A percentile compares a stretch with the other conserved stretches of the same genome.
Conservation (phyloP, 352 stramenopile species). For the Lagenidium sp. region DNA sequence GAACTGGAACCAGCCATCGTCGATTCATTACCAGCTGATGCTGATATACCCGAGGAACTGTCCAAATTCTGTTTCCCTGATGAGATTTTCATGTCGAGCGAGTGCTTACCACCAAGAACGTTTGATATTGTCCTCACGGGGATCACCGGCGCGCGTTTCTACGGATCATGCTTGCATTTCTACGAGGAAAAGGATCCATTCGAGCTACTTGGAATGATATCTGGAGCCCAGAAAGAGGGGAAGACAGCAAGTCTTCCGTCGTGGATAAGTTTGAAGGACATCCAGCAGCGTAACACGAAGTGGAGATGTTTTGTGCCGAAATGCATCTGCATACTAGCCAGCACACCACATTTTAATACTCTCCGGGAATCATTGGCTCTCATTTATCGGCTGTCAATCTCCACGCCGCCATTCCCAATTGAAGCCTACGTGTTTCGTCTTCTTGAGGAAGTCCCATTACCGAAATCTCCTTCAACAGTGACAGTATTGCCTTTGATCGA, state of each 20-base stretch:
- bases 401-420: conserved; percentile 15
- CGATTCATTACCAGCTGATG: conserved; percentile 31
- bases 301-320: conserved; percentile 54
- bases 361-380: conserved; percentile 33
- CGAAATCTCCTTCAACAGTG: conserved; percentile 16
- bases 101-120: conserved; percentile 23
- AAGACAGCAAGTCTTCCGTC: conserved; percentile 35
- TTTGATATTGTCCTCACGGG: conserved; percentile 76
- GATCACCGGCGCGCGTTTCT: conserved; percentile 42
- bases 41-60: conserved; percentile 47
- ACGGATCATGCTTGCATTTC: conserved; percentile 58
- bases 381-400: conserved; percentile 37
- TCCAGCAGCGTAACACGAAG: conserved; percentile 45
- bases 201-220: conserved; percentile 54
- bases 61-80: conserved; percentile 71
- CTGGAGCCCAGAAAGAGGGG: conserved; percentile 20
- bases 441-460: conserved; percentile 34
- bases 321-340: conserved; percentile 54
- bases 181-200: conserved; percentile 50
- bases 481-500: conserved; percentile 32
- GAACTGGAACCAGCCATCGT: conserved; percentile 39
- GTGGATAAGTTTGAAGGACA: conserved; percentile 63
- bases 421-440: conserved; percentile 50
- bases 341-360: conserved; percentile 42
- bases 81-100: conserved; percentile 32